phyloP scores from a whole-genome alignment of 495 filamentous ascomycete genomes.

The Bacidia gigantensis region DNA sequence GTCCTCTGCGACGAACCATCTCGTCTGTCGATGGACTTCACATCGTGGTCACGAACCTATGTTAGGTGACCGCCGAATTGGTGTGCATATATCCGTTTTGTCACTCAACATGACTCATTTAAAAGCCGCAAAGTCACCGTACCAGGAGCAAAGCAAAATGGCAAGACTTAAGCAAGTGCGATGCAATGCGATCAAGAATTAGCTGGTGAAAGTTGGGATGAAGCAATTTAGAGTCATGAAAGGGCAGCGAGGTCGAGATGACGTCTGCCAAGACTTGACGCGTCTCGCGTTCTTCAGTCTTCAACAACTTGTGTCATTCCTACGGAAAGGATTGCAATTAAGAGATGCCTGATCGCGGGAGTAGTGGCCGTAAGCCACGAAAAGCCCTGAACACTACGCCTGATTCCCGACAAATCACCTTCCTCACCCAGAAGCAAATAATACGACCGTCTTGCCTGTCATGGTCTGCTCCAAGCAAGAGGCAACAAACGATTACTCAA shows the following conservation, averaged over 20 bases:
- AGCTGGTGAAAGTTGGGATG: neutral
- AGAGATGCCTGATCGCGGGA: neutral
- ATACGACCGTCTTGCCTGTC: slow-evolving; percentile 3
- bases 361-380: neutral
- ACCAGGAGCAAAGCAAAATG: neutral
- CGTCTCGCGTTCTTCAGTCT: neutral
- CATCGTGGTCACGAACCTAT: no score
- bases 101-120: no score
- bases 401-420: slow-evolving; percentile 2
- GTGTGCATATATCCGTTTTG: no score
- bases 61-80: no score
- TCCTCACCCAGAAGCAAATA: neutral
- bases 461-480: slow-evolving; percentile 10
- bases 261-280: neutral
- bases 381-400: neutral
- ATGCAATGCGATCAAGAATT: neutral
- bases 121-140: no score
- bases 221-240: no score
- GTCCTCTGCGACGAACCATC: neutral
- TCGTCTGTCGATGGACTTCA: no score
- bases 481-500: slow-evolving; percentile 22
- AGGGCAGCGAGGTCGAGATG: neutral
- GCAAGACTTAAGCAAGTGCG: neutral
- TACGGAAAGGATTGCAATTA: no score
- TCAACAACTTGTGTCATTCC: no score